Conservation (phyloP, 768 basidiomycete species). For the Saitozyma sp. region DNA sequence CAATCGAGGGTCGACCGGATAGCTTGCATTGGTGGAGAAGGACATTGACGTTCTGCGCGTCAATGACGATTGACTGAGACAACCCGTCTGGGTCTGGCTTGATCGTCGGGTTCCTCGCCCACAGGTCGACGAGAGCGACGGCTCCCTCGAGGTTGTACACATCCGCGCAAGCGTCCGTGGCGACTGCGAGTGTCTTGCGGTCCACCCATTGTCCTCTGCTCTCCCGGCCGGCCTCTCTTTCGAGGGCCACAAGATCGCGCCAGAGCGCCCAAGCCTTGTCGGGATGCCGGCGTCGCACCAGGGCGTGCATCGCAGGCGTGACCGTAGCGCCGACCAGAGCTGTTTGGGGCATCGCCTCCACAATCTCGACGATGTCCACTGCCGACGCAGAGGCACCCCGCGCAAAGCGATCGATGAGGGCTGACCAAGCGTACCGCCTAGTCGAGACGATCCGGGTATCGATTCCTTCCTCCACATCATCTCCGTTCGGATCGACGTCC, state of each 20-base stretch:
- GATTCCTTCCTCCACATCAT: no score
- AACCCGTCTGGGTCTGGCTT: background rate
- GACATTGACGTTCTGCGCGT: conserved; percentile 32
- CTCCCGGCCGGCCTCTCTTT: background rate
- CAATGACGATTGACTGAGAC: conserved; percentile 18
- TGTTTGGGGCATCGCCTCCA: conserved; percentile 11
- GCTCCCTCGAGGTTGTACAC: conserved; percentile 17
- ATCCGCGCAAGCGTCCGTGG: conserved; percentile 15
- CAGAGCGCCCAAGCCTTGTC: conserved; percentile 28
- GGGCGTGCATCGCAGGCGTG: conserved; percentile 31
- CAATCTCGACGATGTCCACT: conserved; percentile 17
- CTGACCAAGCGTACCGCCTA: conserved; percentile 31
- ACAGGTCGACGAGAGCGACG: conserved; percentile 30
- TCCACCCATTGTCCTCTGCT: conserved; percentile 17
- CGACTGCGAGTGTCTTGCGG: conserved; percentile 19
- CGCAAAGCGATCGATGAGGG: conserved; percentile 13
- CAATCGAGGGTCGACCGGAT: conserved; percentile 12
- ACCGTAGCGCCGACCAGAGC: conserved; percentile 3
- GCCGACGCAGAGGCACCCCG: conserved; percentile 7
- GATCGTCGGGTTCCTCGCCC: conserved; percentile 17
- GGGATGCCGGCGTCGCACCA: conserved; percentile 16
- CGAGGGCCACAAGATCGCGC: conserved; percentile 23
- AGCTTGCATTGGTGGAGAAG: conserved; percentile 24
- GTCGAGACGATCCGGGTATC: background rate
- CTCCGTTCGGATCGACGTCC: no score